Conservation (phyloP, 2,329 filamentous ascomycete genomes). For the Penicillium corylophilum region DNA sequence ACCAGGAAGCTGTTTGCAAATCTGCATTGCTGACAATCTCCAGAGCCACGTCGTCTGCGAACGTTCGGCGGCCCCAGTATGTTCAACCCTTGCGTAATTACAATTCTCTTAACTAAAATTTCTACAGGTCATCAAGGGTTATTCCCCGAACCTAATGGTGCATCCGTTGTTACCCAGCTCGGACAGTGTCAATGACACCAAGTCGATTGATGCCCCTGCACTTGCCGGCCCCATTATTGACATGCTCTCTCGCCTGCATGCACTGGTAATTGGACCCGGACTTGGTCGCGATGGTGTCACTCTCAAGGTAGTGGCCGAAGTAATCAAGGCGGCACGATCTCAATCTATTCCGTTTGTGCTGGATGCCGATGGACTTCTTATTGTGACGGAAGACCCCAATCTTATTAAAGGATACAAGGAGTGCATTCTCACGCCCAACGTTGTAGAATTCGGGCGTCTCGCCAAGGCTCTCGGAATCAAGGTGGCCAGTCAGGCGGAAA, state of each 20-base stretch:
- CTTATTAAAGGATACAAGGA: constrained; percentile 77
- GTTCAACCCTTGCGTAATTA: constrained; percentile 19
- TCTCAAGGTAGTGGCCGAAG: constrained; percentile 76
- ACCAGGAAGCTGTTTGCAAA: not conserved
- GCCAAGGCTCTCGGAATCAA: constrained; percentile 73
- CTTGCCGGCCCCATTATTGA: constrained; percentile 69
- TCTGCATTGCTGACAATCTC: constrained; percentile 15
- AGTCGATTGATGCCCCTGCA: constrained; percentile 53
- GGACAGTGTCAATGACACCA: constrained; percentile 49
- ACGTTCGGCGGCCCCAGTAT: constrained; percentile 62
- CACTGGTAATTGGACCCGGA: constrained; percentile 88
- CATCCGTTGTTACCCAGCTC: constrained; percentile 90
- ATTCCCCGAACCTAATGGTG: constrained; percentile 98
- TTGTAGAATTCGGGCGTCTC: constrained; percentile 84
- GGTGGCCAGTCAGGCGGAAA: constrained; percentile 40
- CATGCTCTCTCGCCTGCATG: constrained; percentile 84
- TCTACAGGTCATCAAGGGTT: constrained; percentile 83
- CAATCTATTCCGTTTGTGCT: constrained; percentile 75
- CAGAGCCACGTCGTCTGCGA: constrained; percentile 90
- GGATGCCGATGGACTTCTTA: constrained; percentile 82
- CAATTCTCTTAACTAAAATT: constrained; percentile 34
- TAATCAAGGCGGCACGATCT: constrained; percentile 75
- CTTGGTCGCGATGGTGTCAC: constrained; percentile 87
- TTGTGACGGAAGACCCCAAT: constrained; percentile 73
- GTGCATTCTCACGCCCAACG: constrained; percentile 90